A percentile compares a stretch with the other conserved stretches of the same genome.
Conservation (phyloP, 2,329 filamentous ascomycete genomes). For the Claviceps sp. region DNA sequence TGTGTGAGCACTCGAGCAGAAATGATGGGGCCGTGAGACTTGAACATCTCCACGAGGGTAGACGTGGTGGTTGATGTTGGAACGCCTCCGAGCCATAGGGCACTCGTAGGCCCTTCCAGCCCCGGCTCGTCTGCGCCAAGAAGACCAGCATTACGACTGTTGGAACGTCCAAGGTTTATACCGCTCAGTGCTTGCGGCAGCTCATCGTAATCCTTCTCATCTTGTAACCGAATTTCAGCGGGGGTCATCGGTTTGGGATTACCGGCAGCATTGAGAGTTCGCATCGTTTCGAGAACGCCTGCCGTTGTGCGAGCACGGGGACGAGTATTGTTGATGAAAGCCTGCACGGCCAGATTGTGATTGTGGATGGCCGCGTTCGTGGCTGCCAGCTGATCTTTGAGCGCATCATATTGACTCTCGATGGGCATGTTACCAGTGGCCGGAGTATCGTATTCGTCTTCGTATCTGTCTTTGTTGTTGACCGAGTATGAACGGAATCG, state of each 20-base stretch:
- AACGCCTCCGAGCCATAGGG: constrained; percentile 94
- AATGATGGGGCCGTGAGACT: constrained; percentile 78
- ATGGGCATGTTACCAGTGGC: constrained; percentile 25
- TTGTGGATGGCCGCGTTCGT: constrained; percentile 65
- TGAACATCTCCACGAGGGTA: constrained; percentile 89
- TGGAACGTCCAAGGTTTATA: constrained; percentile 57
- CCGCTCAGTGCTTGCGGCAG: constrained; percentile 71
- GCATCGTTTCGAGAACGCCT: constrained; percentile 72
- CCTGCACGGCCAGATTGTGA: constrained; percentile 87
- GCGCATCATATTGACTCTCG: constrained; percentile 45
- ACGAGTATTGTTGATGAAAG: constrained; percentile 74
- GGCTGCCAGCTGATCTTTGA: constrained; percentile 49
- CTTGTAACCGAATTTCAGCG: constrained; percentile 59
- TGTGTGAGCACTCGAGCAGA: constrained; percentile 90
- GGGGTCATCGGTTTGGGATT: constrained; percentile 65
- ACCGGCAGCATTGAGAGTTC: constrained; percentile 50
- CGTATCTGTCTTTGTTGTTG: constrained; percentile 96
- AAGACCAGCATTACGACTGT: constrained; percentile 51
- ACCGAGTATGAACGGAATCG: constrained; percentile 96
- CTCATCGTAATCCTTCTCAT: constrained; percentile 67
- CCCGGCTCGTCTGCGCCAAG: constrained; percentile 65
- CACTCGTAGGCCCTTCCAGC: constrained; percentile 80
- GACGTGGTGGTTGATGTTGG: constrained; percentile 94
- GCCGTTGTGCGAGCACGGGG: constrained; percentile 75
- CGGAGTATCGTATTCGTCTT: constrained; percentile 56